Conservation (phyloP, 2,329 filamentous ascomycete genomes). For the Beauveria scarabaeidicola region DNA sequence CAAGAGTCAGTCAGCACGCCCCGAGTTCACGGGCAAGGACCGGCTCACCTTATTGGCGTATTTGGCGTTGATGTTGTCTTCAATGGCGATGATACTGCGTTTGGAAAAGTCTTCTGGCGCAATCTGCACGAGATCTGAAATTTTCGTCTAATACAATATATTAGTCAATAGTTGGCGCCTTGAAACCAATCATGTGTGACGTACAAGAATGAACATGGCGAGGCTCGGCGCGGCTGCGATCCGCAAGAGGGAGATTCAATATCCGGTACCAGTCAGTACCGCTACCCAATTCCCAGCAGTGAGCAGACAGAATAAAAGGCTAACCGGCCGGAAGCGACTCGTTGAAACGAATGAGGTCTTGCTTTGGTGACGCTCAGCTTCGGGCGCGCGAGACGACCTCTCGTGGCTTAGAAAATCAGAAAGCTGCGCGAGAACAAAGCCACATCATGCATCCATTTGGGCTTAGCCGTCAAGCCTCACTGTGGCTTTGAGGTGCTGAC, state of each 20-base stretch:
- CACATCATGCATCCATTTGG: neutral
- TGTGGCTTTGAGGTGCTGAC: neutral
- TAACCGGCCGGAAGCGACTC: neutral
- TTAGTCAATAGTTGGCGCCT: neutral
- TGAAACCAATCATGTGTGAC: neutral
- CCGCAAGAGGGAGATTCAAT: neutral
- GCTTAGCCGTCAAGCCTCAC: constrained; percentile 1
- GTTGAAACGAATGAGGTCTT: neutral
- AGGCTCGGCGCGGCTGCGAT: neutral
- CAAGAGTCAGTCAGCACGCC: constrained; percentile 3
- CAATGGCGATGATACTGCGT: constrained; percentile 72
- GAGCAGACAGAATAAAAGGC: too few relatives aligned
- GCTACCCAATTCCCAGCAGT: too few relatives aligned
- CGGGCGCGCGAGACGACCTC: neutral
- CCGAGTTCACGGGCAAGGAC: too few relatives aligned
- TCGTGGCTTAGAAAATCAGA: constrained; percentile 6
- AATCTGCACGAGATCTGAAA: constrained; percentile 92
- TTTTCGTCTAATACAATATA: constrained; percentile 62
- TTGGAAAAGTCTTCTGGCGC: constrained; percentile 81
- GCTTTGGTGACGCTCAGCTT: neutral
- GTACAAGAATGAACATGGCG: constrained; percentile 44
- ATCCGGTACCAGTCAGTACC: neutral
- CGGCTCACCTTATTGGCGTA: constrained; percentile 75
- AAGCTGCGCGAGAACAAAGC: neutral
- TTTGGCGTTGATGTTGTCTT: constrained; percentile 95